Percentiles rank a stretch among this genome's conserved stretches.
phyloP scores from a whole-genome alignment of 2,329 filamentous ascomycete species.

The Neonectria magnoliae region DNA sequence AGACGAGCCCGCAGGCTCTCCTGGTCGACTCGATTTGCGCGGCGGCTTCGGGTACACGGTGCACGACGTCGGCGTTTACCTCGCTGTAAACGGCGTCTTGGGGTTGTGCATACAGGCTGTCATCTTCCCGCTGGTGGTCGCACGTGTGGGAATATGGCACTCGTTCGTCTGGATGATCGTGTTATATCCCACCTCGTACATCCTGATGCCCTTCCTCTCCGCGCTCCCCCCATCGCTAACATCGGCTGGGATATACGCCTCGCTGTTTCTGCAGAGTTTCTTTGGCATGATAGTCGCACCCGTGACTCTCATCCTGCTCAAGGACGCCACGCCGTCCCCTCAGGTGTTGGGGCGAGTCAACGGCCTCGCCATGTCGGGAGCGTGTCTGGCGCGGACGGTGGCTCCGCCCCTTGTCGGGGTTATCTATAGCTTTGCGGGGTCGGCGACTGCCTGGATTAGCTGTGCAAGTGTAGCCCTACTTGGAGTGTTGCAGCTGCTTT shows the following conservation, averaged over 20 bases:
- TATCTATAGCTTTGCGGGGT: slow-evolving; percentile 70
- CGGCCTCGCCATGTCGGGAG: slow-evolving; percentile 75
- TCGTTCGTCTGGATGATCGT: slow-evolving; percentile 72
- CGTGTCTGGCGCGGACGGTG: slow-evolving; percentile 75
- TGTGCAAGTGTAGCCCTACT: slow-evolving; percentile 43
- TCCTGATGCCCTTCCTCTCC: slow-evolving; percentile 74
- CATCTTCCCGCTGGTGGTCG: slow-evolving; percentile 73
- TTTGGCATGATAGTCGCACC: slow-evolving; percentile 76
- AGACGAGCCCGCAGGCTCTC: slow-evolving; percentile 41
- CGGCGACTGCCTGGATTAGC: slow-evolving; percentile 54
- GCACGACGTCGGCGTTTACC: slow-evolving; percentile 73
- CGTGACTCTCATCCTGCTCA: slow-evolving; percentile 75
- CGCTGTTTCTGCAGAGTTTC: slow-evolving; percentile 71
- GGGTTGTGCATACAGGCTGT: slow-evolving; percentile 78
- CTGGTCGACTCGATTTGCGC: slow-evolving; percentile 51
- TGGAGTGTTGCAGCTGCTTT: slow-evolving; percentile 34
- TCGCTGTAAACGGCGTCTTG: slow-evolving; percentile 76
- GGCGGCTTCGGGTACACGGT: slow-evolving; percentile 74
- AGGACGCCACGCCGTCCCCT: slow-evolving; percentile 73
- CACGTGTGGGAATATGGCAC: slow-evolving; percentile 72
- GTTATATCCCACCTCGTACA: slow-evolving; percentile 73
- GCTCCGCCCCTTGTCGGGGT: slow-evolving; percentile 75
- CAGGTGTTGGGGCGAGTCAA: slow-evolving; percentile 76
- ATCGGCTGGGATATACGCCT: slow-evolving; percentile 72
- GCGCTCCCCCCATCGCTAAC: slow-evolving; percentile 63